Evolutionary conservation across 176 grass and related monocot species (phyloP), one percentile per base, ranked within the genome.

Genomic region (Aegilops bicornis): DNA sequence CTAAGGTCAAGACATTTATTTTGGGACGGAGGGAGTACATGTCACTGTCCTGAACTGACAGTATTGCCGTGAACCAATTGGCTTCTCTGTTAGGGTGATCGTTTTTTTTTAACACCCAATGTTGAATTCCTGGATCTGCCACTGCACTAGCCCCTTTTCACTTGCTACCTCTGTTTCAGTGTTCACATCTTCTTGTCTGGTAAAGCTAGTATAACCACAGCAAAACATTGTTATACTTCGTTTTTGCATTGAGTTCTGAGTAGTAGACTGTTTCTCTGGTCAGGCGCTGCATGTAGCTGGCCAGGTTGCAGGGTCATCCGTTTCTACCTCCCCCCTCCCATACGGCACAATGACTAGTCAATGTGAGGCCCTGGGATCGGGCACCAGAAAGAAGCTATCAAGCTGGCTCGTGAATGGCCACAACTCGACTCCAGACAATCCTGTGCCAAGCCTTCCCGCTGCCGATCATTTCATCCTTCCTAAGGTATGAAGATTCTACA

Each of bases 261-360:
- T 43, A 40, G 8, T 22, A 12, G 52, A 12, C 2, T 79, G 66
- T 72, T 58, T 73, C 59, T 70, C 80, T 90, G 78, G 60, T 73
- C 86, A 99, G 97, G 97, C 92, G 15, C 88, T 99, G 80, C 94
- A 99, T 83, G 97, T 99, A 69, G 97, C 97, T 47, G 97, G 97
- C 45, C 97, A 96, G 80, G 94, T 99, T 73, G 94, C 92, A 33
- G 97, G 92, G 72, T 81, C 97, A 88, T 99, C 94, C 52, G 92
- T 99, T 63, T 99, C 94, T 10, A 96, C 94, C 10, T 99, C 97
- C 36, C 97, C 97, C 2, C 92, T 99, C 54, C 97, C 97, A 1
- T 99, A 99, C n/a, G 94, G 67, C 23, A 90, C 90, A 65, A 96
- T 99, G 97, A 91, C 97, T 54, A 91, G 92, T 77, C 97, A 99